A percentile compares a stretch with the other conserved stretches of the same genome.
phyloP scores from a whole-genome alignment of 2,329 filamentous ascomycete species.

The Fusarium coffeatum region DNA sequence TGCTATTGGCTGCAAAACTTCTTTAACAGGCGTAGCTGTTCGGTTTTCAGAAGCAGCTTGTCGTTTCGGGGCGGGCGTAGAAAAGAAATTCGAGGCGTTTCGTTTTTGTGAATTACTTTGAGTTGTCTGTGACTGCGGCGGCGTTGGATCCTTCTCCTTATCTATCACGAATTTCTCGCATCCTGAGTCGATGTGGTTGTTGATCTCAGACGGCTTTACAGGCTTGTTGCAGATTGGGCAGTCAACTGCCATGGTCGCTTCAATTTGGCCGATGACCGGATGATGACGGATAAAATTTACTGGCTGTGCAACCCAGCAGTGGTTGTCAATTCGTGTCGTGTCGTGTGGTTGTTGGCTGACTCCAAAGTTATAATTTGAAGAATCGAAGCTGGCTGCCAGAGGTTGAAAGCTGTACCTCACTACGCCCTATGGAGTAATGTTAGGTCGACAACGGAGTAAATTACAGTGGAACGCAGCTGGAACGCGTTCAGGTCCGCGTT shows the following conservation, averaged over 20 bases:
- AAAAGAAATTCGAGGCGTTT: constrained; percentile 69
- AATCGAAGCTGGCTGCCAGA: constrained; percentile 8
- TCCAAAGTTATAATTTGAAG: neutral
- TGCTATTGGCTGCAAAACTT: constrained; percentile 46
- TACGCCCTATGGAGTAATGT: neutral
- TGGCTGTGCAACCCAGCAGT: neutral
- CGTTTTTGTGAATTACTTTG: constrained; percentile 61
- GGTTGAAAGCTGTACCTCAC: constrained; percentile 8
- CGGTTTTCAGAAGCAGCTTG: constrained; percentile 53
- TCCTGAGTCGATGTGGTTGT: constrained; percentile 87
- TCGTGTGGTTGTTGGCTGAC: neutral
- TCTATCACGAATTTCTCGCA: constrained; percentile 77
- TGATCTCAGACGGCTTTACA: constrained; percentile 81
- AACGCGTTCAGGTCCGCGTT: constrained; percentile 26
- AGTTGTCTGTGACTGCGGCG: constrained; percentile 49
- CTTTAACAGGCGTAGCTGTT: constrained; percentile 52
- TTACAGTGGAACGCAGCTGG: constrained; percentile 17
- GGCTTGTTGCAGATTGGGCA: constrained; percentile 85
- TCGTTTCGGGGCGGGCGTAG: constrained; percentile 69
- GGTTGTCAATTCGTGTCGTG: constrained; percentile 1
- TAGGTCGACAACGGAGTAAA: constrained; percentile 3
- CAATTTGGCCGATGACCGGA: constrained; percentile 7
- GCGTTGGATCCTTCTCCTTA: constrained; percentile 50
- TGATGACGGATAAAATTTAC: neutral
- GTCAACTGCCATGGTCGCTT: constrained; percentile 63